Evolutionary conservation across 1,284 basidiomycete species (phyloP), one percentile per base, ranked within the genome.

Genomic region (Fomitopsis betulina): DNA sequence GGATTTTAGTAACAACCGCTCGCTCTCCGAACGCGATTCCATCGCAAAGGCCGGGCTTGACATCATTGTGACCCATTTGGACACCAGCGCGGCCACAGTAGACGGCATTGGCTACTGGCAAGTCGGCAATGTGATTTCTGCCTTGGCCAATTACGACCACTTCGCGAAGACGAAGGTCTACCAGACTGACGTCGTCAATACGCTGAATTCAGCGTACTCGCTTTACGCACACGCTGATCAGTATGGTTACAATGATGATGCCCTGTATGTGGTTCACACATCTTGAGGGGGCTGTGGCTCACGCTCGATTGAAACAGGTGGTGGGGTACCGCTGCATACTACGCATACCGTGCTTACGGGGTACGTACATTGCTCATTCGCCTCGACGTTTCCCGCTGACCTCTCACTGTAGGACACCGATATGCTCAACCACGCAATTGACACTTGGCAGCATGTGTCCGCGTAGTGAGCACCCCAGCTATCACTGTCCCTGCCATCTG

Each of bases 261-360:
- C 79, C 2, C 58, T 79, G 55, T 59, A 35, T 10, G 49, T 51
- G 13, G 9, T 47, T 15, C 3, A 7, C 6, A 8, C 10, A 15
- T 12, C 8, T 2, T 49, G 33, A 15, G 27, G 7, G 12, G 25
- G 21, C 13, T n/a, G 17, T 37, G 1, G 19, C 25, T 21, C 23
- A n/a, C 7, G 30, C 25, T 47, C 15, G 30, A 5, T 30, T 8
- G 27, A 13, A 13, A 6, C 21, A 54, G 57, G 78, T 82, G 79
- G 80, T 82, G 80, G 80, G 81, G 76, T 2, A 76, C 74, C 54
- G 76, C 79, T n/a, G 76, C 79, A 0, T 66, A 77, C 40, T 81
- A 81, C 55, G 79, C 72, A 5, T 77, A 77, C 62, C 73, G 76
- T 57, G 77, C 78, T 4, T 82, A 82, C 57, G 68, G 68, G 40